Base-by-base conservation (phyloP, 805 yeast genomes). In the Tetrapisispora iriomotensis region DNA sequence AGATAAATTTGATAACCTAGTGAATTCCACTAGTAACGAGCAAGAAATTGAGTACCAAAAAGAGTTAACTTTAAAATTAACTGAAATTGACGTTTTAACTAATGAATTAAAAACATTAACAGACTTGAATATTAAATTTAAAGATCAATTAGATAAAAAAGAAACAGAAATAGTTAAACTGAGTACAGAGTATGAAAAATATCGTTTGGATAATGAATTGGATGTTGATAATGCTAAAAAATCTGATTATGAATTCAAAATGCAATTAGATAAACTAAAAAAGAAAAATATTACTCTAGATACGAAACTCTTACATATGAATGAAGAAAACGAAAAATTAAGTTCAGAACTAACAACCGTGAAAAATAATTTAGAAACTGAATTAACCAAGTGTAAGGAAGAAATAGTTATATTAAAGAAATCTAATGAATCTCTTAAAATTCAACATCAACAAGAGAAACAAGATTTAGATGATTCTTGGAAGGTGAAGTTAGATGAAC, bases 341-440 rank as follows among this genome's bases (percentile, higher is more conserved):
- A 15, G 28, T 20, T 25, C 21, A 15, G 28, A 28, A 21, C 8
- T 35, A 12, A 12, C 13, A 12, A 8, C 32, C 4, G 10, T 35
- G 15, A 28, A 35, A 6, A 13, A 35, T 25, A 25, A 8, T 4
- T 18, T 34, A 12, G 36, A 34, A 19, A n/a, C n/a, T n/a, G 44
- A 45, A 33, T 33, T 47, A 15, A 38, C 36, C 20, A 14, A 24
- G 12, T 27, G 38, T 4, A 43, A 26, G 23, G 18, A 9, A 4
- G 8, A 3, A 34, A 34, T 21, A 17, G 21, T 13, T 15, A 15
- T 23, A 13, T 13, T 34, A 22, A 26, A 23, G 14, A 26, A n/a
- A n/a, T n/a, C n/a, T n/a, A n/a, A n/a, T n/a, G n/a, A n/a, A n/a
- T n/a, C n/a, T n/a, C n/a, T n/a, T n/a, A n/a, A n/a, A n/a, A n/a